Base-by-base conservation (phyloP, 2,329 filamentous ascomycete genomes). In the Cladobotryum protrusum region DNA sequence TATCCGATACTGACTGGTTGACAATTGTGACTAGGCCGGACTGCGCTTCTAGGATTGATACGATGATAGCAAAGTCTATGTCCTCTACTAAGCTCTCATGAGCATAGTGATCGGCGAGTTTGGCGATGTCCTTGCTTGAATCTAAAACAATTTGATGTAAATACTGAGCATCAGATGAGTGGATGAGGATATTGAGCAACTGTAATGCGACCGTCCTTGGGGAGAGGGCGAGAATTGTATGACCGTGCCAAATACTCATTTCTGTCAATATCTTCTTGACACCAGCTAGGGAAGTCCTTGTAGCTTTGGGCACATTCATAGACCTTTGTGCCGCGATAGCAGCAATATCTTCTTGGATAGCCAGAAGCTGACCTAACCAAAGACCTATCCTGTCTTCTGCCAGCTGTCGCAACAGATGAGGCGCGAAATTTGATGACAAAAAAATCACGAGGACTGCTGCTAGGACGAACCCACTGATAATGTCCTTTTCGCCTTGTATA, bases 301-400 rank as follows among this genome's bases (percentile, higher is more conserved):
- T 79, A 29, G 80, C 74, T 60, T 78, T 85, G 0, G 88, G 85
- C 61, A 91, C 74, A 56, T 89, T 90, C 50, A 70, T 80, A 55
- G 79, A 79, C 32, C 83, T 79, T 35, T 87, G 83, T 53, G 77
- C 79, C 1, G 78, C 77, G n/a, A 89, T 65, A 15, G 69, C 67
- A n/a, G 67, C 67, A 20, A 91, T 79, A 47, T 85, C 81, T 13
- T 73, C 68, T 11, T 75, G 61, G 14, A 68, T 63, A 2, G 69
- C 66, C 9, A 91, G 67, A 35, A 88, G 72, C 3, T 68, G 71
- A 36, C 70, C 67, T 11, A 91, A 66, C 37, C 85, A 69, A n/a
- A 65, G 61, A 4, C 78, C 72, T 18, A 82, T 69, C 8, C 76
- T 75, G 15, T 82, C 77, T 12, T 72, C 67, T 33, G 74, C 72